Evolutionary conservation across 2,329 filamentous ascomycete species (phyloP).

Genomic region (Fusarium ambrosium): DNA sequence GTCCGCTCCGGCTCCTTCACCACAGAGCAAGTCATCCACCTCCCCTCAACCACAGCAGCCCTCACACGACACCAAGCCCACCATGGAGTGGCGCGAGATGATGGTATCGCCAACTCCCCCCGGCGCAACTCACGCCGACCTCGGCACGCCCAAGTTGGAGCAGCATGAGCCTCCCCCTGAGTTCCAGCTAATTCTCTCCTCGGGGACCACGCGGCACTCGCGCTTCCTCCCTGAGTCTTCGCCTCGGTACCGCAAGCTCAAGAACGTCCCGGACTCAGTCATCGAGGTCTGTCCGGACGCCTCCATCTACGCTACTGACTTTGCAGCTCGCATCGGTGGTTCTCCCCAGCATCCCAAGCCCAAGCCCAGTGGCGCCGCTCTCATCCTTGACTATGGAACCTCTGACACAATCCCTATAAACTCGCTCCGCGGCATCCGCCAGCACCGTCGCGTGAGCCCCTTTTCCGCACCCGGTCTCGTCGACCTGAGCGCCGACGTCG

Average conservation of each 20-base stretch:
- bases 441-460: slow-evolving; percentile 82
- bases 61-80: slow-evolving; percentile 57
- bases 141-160: slow-evolving; percentile 66
- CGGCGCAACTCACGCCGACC: slow-evolving; percentile 64
- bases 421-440: slow-evolving; percentile 88
- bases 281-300: slow-evolving; percentile 94
- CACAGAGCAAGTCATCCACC: slow-evolving; percentile 33
- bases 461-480: slow-evolving; percentile 85
- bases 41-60: slow-evolving; percentile 51
- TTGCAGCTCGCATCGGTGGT: slow-evolving; percentile 88
- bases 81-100: slow-evolving; percentile 83
- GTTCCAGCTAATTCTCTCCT: slow-evolving; percentile 87
- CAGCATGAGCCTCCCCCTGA: slow-evolving; percentile 74
- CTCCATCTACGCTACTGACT: slow-evolving; percentile 82
- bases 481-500: slow-evolving; percentile 92
- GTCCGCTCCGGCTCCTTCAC: slow-evolving; percentile 66
- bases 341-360: slow-evolving; percentile 67
- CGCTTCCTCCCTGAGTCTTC: slow-evolving; percentile 88
- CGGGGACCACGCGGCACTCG: slow-evolving; percentile 82
- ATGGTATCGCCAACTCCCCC: slow-evolving; percentile 78
- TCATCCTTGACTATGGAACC: slow-evolving; percentile 97
- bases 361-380: slow-evolving; percentile 81
- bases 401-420: slow-evolving; percentile 83
- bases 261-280: slow-evolving; percentile 74
- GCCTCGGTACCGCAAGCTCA: slow-evolving; percentile 81